Evolutionary conservation across 2,329 filamentous ascomycete genomes (phyloP).

Genomic region (Pyrenochaeta sp.): DNA sequence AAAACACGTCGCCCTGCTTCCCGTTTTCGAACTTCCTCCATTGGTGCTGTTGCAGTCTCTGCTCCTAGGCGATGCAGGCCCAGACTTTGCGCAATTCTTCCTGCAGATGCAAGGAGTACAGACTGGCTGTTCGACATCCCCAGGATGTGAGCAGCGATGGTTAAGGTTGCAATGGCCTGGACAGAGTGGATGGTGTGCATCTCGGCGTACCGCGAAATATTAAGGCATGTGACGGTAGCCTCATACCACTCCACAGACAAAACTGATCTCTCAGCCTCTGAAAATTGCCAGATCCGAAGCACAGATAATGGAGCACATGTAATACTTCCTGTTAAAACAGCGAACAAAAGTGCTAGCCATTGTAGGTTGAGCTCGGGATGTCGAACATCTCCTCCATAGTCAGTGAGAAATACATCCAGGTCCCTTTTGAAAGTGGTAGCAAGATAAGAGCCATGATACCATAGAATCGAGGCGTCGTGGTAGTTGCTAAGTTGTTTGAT

Average conservation of each 20-base stretch:
- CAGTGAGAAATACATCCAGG: conserved; percentile 4
- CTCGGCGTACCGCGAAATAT: conserved; percentile 53
- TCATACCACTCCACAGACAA: conserved; percentile 55
- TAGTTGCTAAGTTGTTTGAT: conserved; percentile 46
- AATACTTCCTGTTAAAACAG: conserved; percentile 52
- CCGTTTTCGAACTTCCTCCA: conserved; percentile 20
- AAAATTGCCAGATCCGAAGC: conserved; percentile 51
- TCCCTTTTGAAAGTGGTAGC: conserved; percentile 19
- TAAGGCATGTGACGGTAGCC: conserved; percentile 53
- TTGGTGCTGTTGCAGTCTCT: no score
- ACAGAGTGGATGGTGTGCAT: conserved; percentile 50
- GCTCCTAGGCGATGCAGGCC: conserved; percentile 52
- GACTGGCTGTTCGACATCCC: conserved; percentile 56
- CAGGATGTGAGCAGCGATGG: conserved; percentile 56
- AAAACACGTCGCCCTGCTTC: conserved; percentile 48
- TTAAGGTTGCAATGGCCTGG: conserved; percentile 55
- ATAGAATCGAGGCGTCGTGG: conserved; percentile 46
- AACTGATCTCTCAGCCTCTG: conserved; percentile 44
- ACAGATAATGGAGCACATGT: conserved; percentile 45
- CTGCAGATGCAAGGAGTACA: conserved; percentile 54
- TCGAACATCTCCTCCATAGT: conserved; percentile 41
- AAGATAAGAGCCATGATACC: conserved; percentile 50
- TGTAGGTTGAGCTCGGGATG: conserved; percentile 49
- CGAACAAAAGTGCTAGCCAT: conserved; percentile 54
- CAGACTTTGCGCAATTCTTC: conserved; percentile 56